Conservation (phyloP, 257 asterid genomes). For the Solanum rostratum region DNA sequence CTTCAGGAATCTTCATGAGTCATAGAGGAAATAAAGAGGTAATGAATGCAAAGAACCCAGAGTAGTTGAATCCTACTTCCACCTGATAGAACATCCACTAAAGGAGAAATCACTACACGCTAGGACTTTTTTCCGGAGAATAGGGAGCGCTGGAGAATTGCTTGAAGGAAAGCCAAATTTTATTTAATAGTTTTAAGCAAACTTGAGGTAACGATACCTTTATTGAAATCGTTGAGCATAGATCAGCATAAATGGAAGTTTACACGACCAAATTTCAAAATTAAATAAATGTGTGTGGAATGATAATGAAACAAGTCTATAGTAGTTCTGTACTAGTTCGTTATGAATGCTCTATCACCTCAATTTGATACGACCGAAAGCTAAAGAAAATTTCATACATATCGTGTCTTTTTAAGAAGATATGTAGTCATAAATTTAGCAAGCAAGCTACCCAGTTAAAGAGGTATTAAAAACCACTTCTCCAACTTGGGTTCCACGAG, state of each 20-base stretch:
- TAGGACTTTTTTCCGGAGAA: background rate
- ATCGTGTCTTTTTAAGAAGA: background rate
- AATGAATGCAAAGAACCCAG: background rate
- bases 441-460: conserved; percentile 59
- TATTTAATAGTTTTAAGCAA: background rate
- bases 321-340: background rate
- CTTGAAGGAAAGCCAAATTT: background rate
- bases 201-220: background rate
- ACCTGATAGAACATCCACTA: background rate
- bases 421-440: background rate
- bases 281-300: background rate
- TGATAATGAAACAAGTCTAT: background rate
- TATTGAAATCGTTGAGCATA: background rate
- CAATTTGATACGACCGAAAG: background rate
- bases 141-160: background rate
- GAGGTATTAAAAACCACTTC: conserved; percentile 97
- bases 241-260: background rate
- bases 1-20: background rate
- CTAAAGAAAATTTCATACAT: background rate
- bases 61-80: background rate
- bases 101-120: background rate
- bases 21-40: background rate
- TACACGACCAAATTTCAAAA: background rate
- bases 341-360: background rate
- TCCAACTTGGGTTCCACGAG: conserved; percentile 95